Conservation (phyloP, 768 basidiomycete species). For the Suillus paluster region DNA sequence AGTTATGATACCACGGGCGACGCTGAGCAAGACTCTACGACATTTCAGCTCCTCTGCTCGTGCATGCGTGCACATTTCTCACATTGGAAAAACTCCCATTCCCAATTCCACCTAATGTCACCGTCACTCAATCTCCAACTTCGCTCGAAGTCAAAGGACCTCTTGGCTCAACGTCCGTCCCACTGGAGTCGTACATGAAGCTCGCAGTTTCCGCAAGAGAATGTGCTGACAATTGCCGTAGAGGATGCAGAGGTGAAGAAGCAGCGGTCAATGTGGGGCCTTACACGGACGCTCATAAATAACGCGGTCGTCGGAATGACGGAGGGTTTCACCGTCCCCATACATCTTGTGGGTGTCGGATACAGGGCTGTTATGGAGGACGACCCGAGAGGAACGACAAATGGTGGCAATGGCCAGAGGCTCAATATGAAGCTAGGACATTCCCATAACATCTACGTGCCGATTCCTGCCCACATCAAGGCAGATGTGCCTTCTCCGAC, state of each 20-base stretch:
- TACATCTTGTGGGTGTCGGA: slow-evolving; percentile 94
- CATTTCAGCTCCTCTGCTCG: slow-evolving; percentile 55
- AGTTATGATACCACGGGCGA: slow-evolving; percentile 22
- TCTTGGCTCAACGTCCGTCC: slow-evolving; percentile 52
- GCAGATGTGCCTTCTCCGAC: slow-evolving; percentile 83
- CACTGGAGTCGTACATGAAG: slow-evolving; percentile 51
- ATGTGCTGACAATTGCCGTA: slow-evolving; percentile 42
- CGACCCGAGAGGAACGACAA: slow-evolving; percentile 64
- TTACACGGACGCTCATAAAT: slow-evolving; percentile 84
- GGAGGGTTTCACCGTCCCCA: slow-evolving; percentile 79
- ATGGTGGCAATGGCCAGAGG: slow-evolving; percentile 64
- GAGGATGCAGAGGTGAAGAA: slow-evolving; percentile 69
- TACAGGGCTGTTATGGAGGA: slow-evolving; percentile 88
- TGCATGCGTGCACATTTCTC: slow-evolving; percentile 54
- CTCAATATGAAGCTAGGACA: slow-evolving; percentile 93
- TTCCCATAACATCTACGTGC: slow-evolving; percentile 84
- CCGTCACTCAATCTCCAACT: slow-evolving; percentile 39
- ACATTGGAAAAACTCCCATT: slow-evolving; percentile 67
- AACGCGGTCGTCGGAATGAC: slow-evolving; percentile 93
- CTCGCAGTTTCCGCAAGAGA: slow-evolving; percentile 38
- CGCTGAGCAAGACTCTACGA: slow-evolving; percentile 29
- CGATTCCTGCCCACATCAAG: slow-evolving; percentile 81
- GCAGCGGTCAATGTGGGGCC: slow-evolving; percentile 95
- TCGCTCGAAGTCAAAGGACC: slow-evolving; percentile 61
- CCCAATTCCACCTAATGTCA: slow-evolving; percentile 53